Base-by-base conservation (phyloP, 495 filamentous ascomycete species). In the Neurospora sp. region DNA sequence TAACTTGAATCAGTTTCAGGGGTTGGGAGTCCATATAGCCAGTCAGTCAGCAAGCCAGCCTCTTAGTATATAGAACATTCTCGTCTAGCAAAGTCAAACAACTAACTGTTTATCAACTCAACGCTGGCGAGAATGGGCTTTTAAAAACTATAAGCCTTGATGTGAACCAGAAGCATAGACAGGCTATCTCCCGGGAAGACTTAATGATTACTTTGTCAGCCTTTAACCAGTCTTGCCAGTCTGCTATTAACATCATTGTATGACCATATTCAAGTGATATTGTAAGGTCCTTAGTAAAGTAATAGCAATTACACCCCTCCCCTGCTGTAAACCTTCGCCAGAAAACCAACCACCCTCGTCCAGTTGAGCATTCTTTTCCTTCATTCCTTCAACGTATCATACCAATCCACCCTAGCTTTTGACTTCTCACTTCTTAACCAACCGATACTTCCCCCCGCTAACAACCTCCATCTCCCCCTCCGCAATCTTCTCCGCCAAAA, bases 401-500 rank as follows among this genome's bases (percentile, higher is more conserved):
- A 31, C 19, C 21, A 10, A 3, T 21, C 40, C 8, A 28, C 39
- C 36, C 38, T n/a, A 7, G 11, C 21, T 5, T 15, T 2, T n/a
- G 31, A 54, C 37, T 24, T 13, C 43, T 78, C 76, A 88, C 75
- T 86, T 88, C 77, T 85, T 88, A 21, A 83, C 75, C 70, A 88
- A 80, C 81, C 86, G 89, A 81, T 94, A 95, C 79, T 87, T 91
- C n/a, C 91, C 92, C 4, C 90, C 92, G 34, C 54, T 66, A 54
- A 85, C 87, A 77, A 93, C 85, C 81, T 93, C 91, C 78, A 97
- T 79, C 78, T 89, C 89, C 59, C 90, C 92, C 70, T 85, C 88
- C 0, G 82, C 81, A 4, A 95, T 90, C 89, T 94, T 93, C 73
- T 89, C 87, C 13, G 83, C 87, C 70, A 98, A 80, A 77, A 97